phyloP scores from a whole-genome alignment of 495 filamentous ascomycete genomes.

The Tuber magnatum region DNA sequence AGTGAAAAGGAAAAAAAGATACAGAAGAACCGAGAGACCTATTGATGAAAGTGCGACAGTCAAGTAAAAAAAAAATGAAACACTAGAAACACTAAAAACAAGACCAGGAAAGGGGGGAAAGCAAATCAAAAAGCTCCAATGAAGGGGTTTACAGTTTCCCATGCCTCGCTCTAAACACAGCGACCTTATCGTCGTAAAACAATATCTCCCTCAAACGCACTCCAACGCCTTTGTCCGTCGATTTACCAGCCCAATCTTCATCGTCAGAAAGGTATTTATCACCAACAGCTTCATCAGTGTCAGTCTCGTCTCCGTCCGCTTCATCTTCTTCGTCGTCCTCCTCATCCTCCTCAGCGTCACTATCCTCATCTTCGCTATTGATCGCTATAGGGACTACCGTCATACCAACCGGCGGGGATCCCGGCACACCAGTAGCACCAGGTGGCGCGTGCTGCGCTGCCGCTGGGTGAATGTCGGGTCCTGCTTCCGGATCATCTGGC shows the following conservation, averaged over 20 bases:
- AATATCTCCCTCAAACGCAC: constrained; percentile 74
- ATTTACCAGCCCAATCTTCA: constrained; percentile 44
- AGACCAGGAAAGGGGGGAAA: not conserved
- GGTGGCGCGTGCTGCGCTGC: constrained; percentile 34
- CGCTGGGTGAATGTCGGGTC: constrained; percentile 32
- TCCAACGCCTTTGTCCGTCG: constrained; percentile 46
- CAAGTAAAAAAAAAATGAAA: not conserved
- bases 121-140: constrained; percentile 3
- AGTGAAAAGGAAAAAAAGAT: not conserved
- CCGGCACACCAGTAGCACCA: constrained; percentile 31
- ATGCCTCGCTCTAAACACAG: constrained; percentile 73
- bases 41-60: not conserved
- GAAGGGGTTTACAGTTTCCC: constrained; percentile 52
- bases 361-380: constrained; percentile 43
- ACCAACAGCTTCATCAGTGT: constrained; percentile 42
- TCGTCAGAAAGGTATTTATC: constrained; percentile 46
- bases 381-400: constrained; percentile 38
- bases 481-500: constrained; percentile 32
- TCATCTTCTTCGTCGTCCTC: constrained; percentile 46
- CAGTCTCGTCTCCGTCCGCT: constrained; percentile 41
- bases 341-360: constrained; percentile 45
- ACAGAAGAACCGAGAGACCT: not conserved
- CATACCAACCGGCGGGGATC: constrained; percentile 36
- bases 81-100: not conserved
- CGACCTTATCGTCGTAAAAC: constrained; percentile 83